Evolutionary conservation across 2,329 filamentous ascomycete genomes (phyloP).

Genomic region (Diaporthe ampelina): DNA sequence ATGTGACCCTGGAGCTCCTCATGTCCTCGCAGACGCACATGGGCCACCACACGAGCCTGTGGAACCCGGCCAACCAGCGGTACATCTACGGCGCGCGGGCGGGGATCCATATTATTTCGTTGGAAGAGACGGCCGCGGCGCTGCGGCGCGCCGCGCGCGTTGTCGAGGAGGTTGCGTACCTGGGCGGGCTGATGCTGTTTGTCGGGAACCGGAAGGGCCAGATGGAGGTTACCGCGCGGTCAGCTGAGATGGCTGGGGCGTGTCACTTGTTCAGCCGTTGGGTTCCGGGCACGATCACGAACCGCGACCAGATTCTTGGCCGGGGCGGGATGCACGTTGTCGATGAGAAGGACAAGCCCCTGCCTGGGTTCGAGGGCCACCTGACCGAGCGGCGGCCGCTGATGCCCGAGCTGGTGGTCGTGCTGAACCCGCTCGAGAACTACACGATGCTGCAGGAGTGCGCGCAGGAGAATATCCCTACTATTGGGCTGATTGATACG

Average conservation of each 20-base stretch:
- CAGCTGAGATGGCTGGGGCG: conserved; percentile 81
- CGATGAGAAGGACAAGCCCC: conserved; percentile 76
- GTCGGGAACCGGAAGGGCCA: conserved; percentile 90
- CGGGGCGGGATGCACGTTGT: conserved; percentile 80
- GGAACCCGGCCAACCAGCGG: conserved; percentile 93
- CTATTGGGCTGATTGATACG: conserved; percentile 95
- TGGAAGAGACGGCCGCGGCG: conserved; percentile 90
- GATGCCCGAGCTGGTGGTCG: conserved; percentile 91
- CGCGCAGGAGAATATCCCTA: conserved; percentile 87
- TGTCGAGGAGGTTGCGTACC: conserved; percentile 86
- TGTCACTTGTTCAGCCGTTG: conserved; percentile 95
- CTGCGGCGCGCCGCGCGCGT: conserved; percentile 94
- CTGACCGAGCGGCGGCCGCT: conserved; percentile 75
- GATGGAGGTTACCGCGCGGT: conserved; percentile 82
- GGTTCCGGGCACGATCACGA: conserved; percentile 93
- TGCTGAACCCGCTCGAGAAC: conserved; percentile 94
- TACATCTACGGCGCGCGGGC: conserved; percentile 95
- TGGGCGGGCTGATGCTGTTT: conserved; percentile 89
- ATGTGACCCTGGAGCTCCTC: conserved; percentile 91
- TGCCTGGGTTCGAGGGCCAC: conserved; percentile 75
- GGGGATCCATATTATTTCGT: conserved; percentile 91
- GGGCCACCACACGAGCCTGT: conserved; percentile 89
- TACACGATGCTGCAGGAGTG: conserved; percentile 93
- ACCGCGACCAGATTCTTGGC: conserved; percentile 89
- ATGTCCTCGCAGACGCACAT: conserved; percentile 90